phyloP scores from a whole-genome alignment of 2,329 filamentous ascomycete genomes.

The Aspergillus aculeatus region DNA sequence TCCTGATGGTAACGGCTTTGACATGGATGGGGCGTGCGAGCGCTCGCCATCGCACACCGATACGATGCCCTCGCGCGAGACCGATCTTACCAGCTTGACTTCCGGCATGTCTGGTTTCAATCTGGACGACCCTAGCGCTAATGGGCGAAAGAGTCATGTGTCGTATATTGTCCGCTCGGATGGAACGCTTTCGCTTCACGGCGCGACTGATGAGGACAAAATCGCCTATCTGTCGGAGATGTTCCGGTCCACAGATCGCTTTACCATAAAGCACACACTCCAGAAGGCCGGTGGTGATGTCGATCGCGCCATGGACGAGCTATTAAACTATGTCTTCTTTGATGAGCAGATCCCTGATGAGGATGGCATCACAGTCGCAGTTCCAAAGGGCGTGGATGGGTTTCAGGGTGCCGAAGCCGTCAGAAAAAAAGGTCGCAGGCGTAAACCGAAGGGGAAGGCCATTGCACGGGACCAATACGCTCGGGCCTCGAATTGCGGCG shows the following conservation, averaged over 20 bases:
- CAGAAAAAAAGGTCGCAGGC: constrained; percentile 46
- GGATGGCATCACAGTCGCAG: constrained; percentile 43
- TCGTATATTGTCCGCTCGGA: constrained; percentile 30
- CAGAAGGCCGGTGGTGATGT: constrained; percentile 67
- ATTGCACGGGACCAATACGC: constrained; percentile 25
- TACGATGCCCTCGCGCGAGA: constrained; percentile 45
- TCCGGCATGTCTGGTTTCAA: constrained; percentile 45
- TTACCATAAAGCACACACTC: constrained; percentile 66
- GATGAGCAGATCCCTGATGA: constrained; percentile 61
- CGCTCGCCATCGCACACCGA: constrained; percentile 30
- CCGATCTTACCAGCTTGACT: constrained; percentile 51
- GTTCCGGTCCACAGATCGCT: constrained; percentile 67
- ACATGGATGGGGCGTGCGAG: constrained; percentile 26
- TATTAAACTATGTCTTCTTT: constrained; percentile 77
- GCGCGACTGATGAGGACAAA: constrained; percentile 57
- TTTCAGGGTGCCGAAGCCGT: constrained; percentile 60
- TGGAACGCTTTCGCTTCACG: constrained; percentile 28
- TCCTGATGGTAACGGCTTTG: constrained; percentile 20
- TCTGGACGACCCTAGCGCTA: constrained; percentile 24
- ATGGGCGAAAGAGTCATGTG: constrained; percentile 12
- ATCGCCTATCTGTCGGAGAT: constrained; percentile 63
- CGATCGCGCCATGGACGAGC: constrained; percentile 70
- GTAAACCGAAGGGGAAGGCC: constrained; percentile 37
- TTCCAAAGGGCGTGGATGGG: constrained; percentile 74
- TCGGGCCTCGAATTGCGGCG: not conserved